A percentile compares a stretch with the other conserved stretches of the same genome.
These are phyloP conservation scores for Blastobotrys buckinghamii DNA, from an alignment of 1,139 yeast species.

Conservation along the genomic window DNA sequence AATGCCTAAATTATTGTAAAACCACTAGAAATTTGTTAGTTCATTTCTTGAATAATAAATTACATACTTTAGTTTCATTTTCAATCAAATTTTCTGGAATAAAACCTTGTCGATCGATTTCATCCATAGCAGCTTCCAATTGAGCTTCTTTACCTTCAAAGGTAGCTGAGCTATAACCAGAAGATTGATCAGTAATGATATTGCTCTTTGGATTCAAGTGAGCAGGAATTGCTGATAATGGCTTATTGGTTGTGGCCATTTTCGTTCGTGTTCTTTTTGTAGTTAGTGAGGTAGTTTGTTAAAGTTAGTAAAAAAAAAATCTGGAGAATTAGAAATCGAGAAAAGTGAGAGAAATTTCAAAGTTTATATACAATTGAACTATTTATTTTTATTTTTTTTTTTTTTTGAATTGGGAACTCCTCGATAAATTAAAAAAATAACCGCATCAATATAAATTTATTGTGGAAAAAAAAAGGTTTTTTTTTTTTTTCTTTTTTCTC, in stretches of 20 bases:
- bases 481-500: too few species aligned
- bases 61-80: conserved; percentile 55
- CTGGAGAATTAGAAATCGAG: background rate
- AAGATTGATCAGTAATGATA: conserved; percentile 23
- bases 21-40: conserved; percentile 46
- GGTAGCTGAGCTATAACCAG: conserved; percentile 68
- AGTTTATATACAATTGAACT: too few species aligned
- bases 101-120: conserved; percentile 76
- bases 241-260: conserved; percentile 11
- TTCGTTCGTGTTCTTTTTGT: background rate
- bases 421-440: too few species aligned
- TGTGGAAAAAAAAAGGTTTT: too few species aligned
- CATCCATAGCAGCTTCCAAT: conserved; percentile 74
- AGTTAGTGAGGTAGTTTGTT: background rate
- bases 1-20: conserved; percentile 80
- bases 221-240: conserved; percentile 12
- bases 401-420: too few species aligned
- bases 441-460: too few species aligned
- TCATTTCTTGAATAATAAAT: background rate
- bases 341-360: too few species aligned
- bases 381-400: too few species aligned
- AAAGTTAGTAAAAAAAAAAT: background rate
- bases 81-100: conserved; percentile 86
- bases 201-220: conserved; percentile 11
- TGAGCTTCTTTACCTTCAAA: conserved; percentile 81